Evolutionary conservation across 495 filamentous ascomycete species (phyloP).

Genomic region (Niebla homalea): DNA sequence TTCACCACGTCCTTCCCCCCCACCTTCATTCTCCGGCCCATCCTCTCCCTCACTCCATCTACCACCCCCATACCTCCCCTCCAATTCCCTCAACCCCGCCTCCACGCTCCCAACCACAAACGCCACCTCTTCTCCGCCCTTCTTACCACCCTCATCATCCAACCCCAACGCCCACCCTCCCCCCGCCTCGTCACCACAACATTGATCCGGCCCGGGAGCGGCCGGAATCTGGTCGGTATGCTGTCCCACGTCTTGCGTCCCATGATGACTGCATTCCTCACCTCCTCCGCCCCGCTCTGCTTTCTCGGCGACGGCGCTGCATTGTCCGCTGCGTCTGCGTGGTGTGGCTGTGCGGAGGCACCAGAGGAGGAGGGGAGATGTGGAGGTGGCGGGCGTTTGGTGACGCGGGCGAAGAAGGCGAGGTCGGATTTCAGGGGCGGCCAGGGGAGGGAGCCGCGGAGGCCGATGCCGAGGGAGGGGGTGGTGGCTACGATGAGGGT

Average conservation of each 20-base stretch:
- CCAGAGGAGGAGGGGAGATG: neutral
- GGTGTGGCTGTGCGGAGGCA: neutral
- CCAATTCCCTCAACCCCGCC: slow-evolving; percentile 37
- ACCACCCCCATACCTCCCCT: slow-evolving; percentile 12
- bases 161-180: slow-evolving; percentile 13
- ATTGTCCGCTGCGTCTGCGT: neutral
- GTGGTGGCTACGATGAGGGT: slow-evolving; percentile 65
- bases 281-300: neutral
- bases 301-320: neutral
- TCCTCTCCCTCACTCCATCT: slow-evolving; percentile 2
- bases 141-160: slow-evolving; percentile 16
- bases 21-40: neutral
- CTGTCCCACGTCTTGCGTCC: slow-evolving; percentile 91
- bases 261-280: slow-evolving; percentile 78
- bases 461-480: slow-evolving; percentile 73
- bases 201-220: slow-evolving; percentile 62
- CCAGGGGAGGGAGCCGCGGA: slow-evolving; percentile 73
- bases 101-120: slow-evolving; percentile 33
- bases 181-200: slow-evolving; percentile 54
- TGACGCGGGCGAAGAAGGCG: slow-evolving; percentile 85
- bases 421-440: slow-evolving; percentile 77
- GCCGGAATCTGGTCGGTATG: slow-evolving; percentile 64
- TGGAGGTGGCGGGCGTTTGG: slow-evolving; percentile 43
- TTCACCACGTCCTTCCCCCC: slow-evolving; percentile 13
- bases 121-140: slow-evolving; percentile 13